Base-by-base conservation (phyloP, 2,329 filamentous ascomycete species). In the Neonectria neomacrospora region DNA sequence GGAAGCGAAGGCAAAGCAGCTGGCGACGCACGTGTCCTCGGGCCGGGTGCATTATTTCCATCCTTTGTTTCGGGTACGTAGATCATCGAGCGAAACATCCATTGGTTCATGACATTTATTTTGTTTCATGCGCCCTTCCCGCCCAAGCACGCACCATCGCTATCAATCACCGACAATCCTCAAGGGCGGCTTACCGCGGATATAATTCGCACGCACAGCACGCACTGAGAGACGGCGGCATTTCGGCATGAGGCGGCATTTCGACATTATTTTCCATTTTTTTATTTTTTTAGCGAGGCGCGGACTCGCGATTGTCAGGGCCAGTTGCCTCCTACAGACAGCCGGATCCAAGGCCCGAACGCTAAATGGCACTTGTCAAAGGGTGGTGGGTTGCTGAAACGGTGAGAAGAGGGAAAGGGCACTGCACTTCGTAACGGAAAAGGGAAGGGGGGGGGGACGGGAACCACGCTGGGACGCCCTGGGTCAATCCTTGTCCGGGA, bases 401-500 rank as follows among this genome's bases (percentile, higher is more conserved):
- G 23, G 14, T 12, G 42, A 45, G 28, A 12, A 45, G 42, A 30
- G n/a, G 44, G 10, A 28, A 14, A 23, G 9, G 20, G 11, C 18
- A 47, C 3, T 16, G 28, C 23, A 32, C 45, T 48, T 30, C 14
- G 11, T 26, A 48, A 41, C 30, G 41, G n/a, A 34, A 37, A 45
- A 10, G 47, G 37, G 30, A 7, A n/a, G n/a, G n/a, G n/a, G n/a
- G n/a, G n/a, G n/a, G n/a, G n/a, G n/a, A n/a, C n/a, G n/a, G n/a
- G n/a, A n/a, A n/a, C n/a, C n/a, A n/a, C n/a, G n/a, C n/a, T n/a
- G n/a, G n/a, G 23, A 26, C 20, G 37, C 44, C 54, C 57, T 62
- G 59, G 26, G n/a, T 7, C 54, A 23, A 30, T 30, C 48, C 60
- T 53, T 39, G 45, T 41, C 47, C 8, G 54, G 32, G 22, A 57